Evolutionary conservation across 225 moss, liverwort and hornwort species (phyloP).

Genomic region (Asterella californica): DNA sequence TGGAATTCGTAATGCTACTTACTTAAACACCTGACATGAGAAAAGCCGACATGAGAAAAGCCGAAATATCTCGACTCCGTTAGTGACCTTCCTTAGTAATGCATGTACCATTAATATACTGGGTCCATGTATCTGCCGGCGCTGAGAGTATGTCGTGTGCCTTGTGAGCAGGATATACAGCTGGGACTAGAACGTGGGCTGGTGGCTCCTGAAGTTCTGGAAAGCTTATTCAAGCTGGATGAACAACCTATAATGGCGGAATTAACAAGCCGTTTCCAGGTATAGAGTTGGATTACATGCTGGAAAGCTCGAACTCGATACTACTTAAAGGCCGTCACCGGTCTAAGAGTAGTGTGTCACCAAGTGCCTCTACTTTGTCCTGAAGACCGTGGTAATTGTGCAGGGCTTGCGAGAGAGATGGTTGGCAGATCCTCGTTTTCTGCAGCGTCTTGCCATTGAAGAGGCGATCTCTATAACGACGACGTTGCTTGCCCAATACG

Average conservation of each 20-base stretch:
- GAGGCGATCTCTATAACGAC: slow-evolving; percentile 92
- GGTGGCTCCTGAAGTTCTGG: slow-evolving; percentile 72
- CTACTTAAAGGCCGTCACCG: not conserved
- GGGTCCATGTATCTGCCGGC: not conserved
- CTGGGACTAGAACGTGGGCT: slow-evolving; percentile 82
- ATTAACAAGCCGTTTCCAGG: slow-evolving; percentile 80
- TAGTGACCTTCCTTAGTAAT: not conserved
- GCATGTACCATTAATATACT: not conserved
- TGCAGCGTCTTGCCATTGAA: slow-evolving; percentile 91
- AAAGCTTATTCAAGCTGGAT: slow-evolving; percentile 89
- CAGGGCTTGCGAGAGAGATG: slow-evolving; percentile 93
- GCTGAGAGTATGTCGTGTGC: not conserved
- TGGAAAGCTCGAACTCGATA: not conserved
- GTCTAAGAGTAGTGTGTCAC: not conserved
- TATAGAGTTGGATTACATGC: slow-evolving; percentile 5
- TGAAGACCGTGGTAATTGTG: not conserved
- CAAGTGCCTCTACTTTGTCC: not conserved
- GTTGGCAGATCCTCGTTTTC: slow-evolving; percentile 91
- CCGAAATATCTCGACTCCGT: not conserved
- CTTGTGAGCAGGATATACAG: slow-evolving; percentile 72
- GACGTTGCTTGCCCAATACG: slow-evolving; percentile 78
- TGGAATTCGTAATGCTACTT: not conserved
- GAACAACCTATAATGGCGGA: slow-evolving; percentile 67
- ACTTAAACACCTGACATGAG: not conserved
- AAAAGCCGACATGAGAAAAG: not conserved